Evolutionary conservation across 768 basidiomycete genomes (phyloP), one percentile per base, ranked within the genome.

Genomic region (Suillus cothurnatus): DNA sequence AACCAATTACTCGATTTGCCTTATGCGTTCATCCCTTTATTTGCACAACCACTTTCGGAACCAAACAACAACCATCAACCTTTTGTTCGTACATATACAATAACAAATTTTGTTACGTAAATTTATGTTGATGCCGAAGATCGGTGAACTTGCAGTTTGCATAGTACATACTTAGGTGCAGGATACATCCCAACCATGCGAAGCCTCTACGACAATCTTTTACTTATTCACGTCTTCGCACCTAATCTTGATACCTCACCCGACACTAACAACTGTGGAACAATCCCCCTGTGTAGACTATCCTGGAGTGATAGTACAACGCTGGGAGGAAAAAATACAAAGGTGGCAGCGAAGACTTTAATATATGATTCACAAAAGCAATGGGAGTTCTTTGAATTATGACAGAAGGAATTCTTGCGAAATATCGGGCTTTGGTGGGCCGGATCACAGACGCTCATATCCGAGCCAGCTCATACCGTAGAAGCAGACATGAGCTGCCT

Each of bases 1-100:
- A 72, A 74, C 67, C 64, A 63, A 76, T 70, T 76, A 70, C 70
- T 71, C 64, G 31, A 11, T 14, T 77, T 75, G 61, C 74, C 69
- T 74, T 70, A 67, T 64, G 47, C 62, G 67, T 66, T 34, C 28
- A 41, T 17, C 14, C 68, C 28, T 62, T 64, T 61, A 38, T 77
- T 69, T 77, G 76, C 75, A 74, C 26, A 55, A 59, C 14, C 58
- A 31, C 39, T 59, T 41, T 21, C 23, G 38, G 65, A 66, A 14
- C 74, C 77, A 77, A 77, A 77, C 73, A 76, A 60, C 49, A 21
- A 50, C 52, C 62, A 45, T 47, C 21, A 28, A 14, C 49, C 53
- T 55, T 31, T 57, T 32, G 32, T 55, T 55, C 50, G 15, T 12
- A 32, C 52, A 53, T 21, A 32, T 11, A 55, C 31, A 21, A 55